phyloP scores from a whole-genome alignment of 163 green algal genomes.

The Coccomyxa subellipsoidea region DNA sequence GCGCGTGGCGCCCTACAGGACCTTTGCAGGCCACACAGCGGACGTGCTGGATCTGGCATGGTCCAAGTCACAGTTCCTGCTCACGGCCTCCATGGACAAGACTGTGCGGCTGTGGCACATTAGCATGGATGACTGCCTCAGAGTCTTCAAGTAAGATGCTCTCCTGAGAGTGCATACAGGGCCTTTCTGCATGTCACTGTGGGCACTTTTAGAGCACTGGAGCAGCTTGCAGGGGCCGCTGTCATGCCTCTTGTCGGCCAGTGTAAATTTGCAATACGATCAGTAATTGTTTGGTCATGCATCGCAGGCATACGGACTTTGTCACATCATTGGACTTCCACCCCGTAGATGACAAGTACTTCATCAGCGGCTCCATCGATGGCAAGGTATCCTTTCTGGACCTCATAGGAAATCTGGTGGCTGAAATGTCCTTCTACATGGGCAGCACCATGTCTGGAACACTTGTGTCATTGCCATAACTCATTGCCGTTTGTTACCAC shows the following conservation, averaged over 20 bases:
- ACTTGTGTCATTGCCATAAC: too few relatives aligned
- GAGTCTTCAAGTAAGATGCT: constrained; percentile 59
- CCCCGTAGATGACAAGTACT: constrained; percentile 77
- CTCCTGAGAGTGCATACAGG: background rate
- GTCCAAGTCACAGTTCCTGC: constrained; percentile 73
- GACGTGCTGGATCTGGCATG: constrained; percentile 92
- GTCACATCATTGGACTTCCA: constrained; percentile 89
- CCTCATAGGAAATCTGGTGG: too few relatives aligned
- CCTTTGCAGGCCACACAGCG: constrained; percentile 63
- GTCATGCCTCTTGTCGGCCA: too few relatives aligned
- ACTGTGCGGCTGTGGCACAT: constrained; percentile 92
- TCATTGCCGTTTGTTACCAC: too few relatives aligned
- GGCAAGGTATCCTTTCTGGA: constrained; percentile 49
- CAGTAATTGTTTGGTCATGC: too few relatives aligned
- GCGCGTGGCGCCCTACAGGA: constrained; percentile 27
- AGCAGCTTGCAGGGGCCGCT: too few relatives aligned
- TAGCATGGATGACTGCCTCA: constrained; percentile 76
- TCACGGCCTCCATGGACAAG: constrained; percentile 85
- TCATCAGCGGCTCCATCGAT: constrained; percentile 78
- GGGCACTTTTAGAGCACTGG: too few relatives aligned
- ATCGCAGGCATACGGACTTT: constrained; percentile 69
- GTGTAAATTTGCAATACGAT: too few relatives aligned
- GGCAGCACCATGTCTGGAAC: too few relatives aligned
- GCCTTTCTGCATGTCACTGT: too few relatives aligned
- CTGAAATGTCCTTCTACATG: too few relatives aligned